phyloP scores from a whole-genome alignment of 1,139 yeast species.

The Kazachstania sp. region DNA sequence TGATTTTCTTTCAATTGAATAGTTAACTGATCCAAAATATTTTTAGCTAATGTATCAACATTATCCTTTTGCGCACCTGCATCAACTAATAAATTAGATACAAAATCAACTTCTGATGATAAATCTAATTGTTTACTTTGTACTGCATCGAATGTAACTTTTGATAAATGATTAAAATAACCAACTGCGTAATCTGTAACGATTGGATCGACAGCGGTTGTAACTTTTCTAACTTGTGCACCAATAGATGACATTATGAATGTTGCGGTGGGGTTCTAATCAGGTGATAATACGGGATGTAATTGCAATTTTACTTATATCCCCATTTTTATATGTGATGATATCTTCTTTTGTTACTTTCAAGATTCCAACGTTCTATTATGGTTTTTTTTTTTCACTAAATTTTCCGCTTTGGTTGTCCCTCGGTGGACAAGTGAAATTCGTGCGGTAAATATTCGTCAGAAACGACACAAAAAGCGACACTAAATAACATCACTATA shows the following conservation, averaged over 20 bases:
- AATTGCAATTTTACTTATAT: too few species aligned
- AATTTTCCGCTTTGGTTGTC: too few species aligned
- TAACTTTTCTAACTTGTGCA: conserved; percentile 72
- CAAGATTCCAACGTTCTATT: too few species aligned
- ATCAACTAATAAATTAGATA: conserved; percentile 53
- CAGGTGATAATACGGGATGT: too few species aligned
- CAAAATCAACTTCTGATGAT: conserved; percentile 54
- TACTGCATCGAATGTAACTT: conserved; percentile 74
- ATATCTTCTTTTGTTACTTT: too few species aligned
- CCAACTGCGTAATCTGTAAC: conserved; percentile 91
- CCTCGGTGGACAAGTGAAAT: too few species aligned
- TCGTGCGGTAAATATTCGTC: too few species aligned
- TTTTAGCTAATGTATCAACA: conserved; percentile 41
- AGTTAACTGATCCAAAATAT: conserved; percentile 42
- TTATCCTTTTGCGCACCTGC: conserved; percentile 72
- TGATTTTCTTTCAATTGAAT: conserved; percentile 59
- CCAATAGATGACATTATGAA: conserved; percentile 27
- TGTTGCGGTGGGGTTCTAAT: background rate
- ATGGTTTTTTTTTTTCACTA: too few species aligned
- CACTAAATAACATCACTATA: too few species aligned
- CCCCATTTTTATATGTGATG: too few species aligned
- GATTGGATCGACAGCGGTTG: conserved; percentile 78
- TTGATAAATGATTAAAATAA: conserved; percentile 68
- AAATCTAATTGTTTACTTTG: conserved; percentile 64
- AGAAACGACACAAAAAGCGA: too few species aligned